Evolutionary conservation across 306 rosid species (phyloP), one percentile per base, ranked within the genome.

Genomic region (Cicer chorassanicum): DNA sequence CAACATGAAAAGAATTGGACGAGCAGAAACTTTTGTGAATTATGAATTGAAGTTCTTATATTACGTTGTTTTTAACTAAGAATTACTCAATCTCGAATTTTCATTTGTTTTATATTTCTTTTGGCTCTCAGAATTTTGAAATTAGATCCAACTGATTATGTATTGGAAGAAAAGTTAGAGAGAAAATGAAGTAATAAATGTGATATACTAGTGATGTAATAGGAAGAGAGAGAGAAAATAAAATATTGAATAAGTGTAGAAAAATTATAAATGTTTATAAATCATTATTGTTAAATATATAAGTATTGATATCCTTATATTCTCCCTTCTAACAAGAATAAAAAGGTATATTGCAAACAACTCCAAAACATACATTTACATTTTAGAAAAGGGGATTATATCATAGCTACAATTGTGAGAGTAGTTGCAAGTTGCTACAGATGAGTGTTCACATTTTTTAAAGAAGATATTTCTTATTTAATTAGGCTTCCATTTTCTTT

Each of bases 1-100:
- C 92, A 93, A 68, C 98, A 93, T 0, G 62, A 86, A 29, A 43
- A 29, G 4, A 89, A 93, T 74, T 93, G 94, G 93, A 91, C 88
- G 94, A 93, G 64, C 4, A 21, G 14, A 54, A 9, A 10, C 6
- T 10, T 56, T 57, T 57, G 41, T 57, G 11, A 11, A 1, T 57
- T 24, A 24, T 57, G 64, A 57, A 54, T 9, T 54, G 8, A 9
- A 24, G 14, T 11, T 57, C 15, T 12, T 57, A 24, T 11, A 11
- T 57, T 57, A 29, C 40, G 11, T 11, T 24, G 36, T 57, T 57
- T 57, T 24, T 24, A 57, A 57, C 15, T 24, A 11, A 24, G 40
- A 57, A 24, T 57, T 11, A 24, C 15, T 57, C 41, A 11, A 24
- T 10, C 4, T 57, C 8, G 19, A 1, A 21, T 56, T 56, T 56